A percentile compares a stretch with the other conserved stretches of the same genome.
Conservation (phyloP, 805 yeast genomes). For the Suhomyces tanzawaensis region DNA sequence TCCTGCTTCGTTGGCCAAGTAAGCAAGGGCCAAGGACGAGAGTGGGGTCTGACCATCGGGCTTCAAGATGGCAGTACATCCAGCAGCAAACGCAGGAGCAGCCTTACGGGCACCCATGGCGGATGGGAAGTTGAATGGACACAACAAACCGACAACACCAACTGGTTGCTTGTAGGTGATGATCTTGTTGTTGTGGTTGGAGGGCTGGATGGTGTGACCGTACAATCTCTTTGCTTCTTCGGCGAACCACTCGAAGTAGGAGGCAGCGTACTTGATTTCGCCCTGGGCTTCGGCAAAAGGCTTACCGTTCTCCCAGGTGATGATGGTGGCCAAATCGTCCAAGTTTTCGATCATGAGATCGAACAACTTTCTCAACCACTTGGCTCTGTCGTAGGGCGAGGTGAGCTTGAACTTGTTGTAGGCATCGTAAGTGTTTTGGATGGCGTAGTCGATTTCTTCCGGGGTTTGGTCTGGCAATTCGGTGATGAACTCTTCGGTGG, state of each 20-base stretch:
- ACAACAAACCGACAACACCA: slow-evolving; percentile 61
- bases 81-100: slow-evolving; percentile 65
- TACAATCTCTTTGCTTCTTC: slow-evolving; percentile 58
- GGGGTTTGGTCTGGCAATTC: slow-evolving; percentile 46
- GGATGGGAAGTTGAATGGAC: slow-evolving; percentile 68
- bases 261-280: slow-evolving; percentile 57
- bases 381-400: slow-evolving; percentile 48
- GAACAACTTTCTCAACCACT: slow-evolving; percentile 49
- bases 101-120: slow-evolving; percentile 68
- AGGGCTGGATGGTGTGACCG: slow-evolving; percentile 57
- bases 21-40: slow-evolving; percentile 55
- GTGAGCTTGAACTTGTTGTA: slow-evolving; percentile 48
- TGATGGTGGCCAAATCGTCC: slow-evolving; percentile 55
- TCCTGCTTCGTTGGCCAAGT: slow-evolving; percentile 56
- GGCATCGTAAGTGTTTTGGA: slow-evolving; percentile 46
- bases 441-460: slow-evolving; percentile 44
- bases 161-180: slow-evolving; percentile 57
- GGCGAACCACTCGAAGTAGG: slow-evolving; percentile 44
- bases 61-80: slow-evolving; percentile 59
- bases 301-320: slow-evolving; percentile 63
- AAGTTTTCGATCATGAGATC: slow-evolving; percentile 52
- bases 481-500: slow-evolving; percentile 34
- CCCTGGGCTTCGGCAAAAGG: slow-evolving; percentile 52
- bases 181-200: slow-evolving; percentile 49
- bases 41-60: slow-evolving; percentile 65